Evolutionary conservation across 306 rosid genomes (phyloP), one percentile per base, ranked within the genome.

Genomic region (Fagus crenata): DNA sequence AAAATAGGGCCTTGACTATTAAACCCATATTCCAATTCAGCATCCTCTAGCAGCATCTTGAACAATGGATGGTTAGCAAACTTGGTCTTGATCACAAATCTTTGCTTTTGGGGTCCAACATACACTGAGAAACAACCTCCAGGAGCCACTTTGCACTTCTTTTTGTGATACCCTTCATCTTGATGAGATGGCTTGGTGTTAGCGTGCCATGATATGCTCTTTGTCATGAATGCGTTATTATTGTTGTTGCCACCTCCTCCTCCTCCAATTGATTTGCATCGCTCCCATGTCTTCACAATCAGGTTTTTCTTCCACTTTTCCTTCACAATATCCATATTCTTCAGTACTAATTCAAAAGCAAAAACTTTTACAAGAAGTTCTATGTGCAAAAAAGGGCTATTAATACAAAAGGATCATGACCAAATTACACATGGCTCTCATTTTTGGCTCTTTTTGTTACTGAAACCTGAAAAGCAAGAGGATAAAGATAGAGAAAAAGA

Each of bases 21-120:
- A 31, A 81, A 82, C 0, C 97, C 97, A 64, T 83, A 89, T 77
- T 95, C 96, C 43, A 31, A 42, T 75, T 91, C 91, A 3, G 95
- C 93, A 17, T 84, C 89, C 9, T 95, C 90, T 28, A 95, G 82
- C 33, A 92, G 85, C 17, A 59, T 76, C 84, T 72, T 75, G 83
- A 95, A 92, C 75, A 84, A 59, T 0, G 91, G 90, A 53, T 92
- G 97, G 32, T 95, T 92, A 0, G 78, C 86, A 4, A 75, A 64
- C 81, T 86, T 78, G 2, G 87, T 74, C 72, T 83, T 88, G 7
- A 92, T 81, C 17, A 76, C 80, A 40, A 92, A 92, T 51, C 90
- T 84, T 11, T 86, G 80, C 63, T 81, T 88, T 43, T 85, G 71
- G 0, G 81, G 51, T 46, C 97, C 98, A 1, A 95, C 96, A 9